A percentile compares a stretch with the other conserved stretches of the same genome.
Evolutionary conservation across 192 early-diverging fungal genomes (phyloP).

Genomic region (Podochytrium sp.): DNA sequence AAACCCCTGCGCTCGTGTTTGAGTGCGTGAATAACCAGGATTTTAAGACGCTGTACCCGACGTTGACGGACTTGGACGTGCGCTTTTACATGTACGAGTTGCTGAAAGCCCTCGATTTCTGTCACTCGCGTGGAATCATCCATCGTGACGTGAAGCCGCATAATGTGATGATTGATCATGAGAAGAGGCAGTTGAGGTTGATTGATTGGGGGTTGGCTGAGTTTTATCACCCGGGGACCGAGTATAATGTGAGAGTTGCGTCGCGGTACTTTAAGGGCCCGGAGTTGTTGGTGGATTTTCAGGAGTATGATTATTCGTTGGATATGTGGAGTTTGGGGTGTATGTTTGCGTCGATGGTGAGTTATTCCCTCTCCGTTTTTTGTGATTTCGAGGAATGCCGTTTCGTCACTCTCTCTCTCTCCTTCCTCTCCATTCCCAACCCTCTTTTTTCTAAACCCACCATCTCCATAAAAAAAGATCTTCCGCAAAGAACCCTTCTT

Average conservation of each 20-base stretch:
- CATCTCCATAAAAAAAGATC: conserved; percentile 60
- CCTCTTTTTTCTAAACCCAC: not conserved
- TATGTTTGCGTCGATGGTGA: conserved; percentile 99
- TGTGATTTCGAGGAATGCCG: not conserved
- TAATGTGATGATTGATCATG: conserved; percentile 96
- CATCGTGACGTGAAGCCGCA: conserved; percentile 99
- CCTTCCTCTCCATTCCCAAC: not conserved
- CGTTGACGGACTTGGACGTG: conserved; percentile 92
- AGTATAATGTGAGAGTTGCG: conserved; percentile 98
- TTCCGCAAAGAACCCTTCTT: conserved; percentile 99
- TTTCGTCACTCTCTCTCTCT: not conserved
- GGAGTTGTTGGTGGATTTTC: conserved; percentile 97
- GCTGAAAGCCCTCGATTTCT: conserved; percentile 96
- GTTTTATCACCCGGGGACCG: conserved; percentile 96
- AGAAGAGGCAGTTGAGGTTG: conserved; percentile 87
- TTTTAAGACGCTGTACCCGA: conserved; percentile 95
- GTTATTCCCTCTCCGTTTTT: not conserved
- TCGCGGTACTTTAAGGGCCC: conserved; percentile 99
- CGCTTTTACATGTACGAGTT: conserved; percentile 97
- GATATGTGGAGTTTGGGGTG: conserved; percentile 99
- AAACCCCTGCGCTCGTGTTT: conserved; percentile 95
- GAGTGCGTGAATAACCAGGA: conserved; percentile 98
- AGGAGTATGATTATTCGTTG: conserved; percentile 97
- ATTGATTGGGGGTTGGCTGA: conserved; percentile 99
- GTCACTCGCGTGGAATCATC: conserved; percentile 98